These are phyloP conservation scores for Angomonas ambiguus DNA, from an alignment of 208 protist species.

Conservation along the genomic window DNA sequence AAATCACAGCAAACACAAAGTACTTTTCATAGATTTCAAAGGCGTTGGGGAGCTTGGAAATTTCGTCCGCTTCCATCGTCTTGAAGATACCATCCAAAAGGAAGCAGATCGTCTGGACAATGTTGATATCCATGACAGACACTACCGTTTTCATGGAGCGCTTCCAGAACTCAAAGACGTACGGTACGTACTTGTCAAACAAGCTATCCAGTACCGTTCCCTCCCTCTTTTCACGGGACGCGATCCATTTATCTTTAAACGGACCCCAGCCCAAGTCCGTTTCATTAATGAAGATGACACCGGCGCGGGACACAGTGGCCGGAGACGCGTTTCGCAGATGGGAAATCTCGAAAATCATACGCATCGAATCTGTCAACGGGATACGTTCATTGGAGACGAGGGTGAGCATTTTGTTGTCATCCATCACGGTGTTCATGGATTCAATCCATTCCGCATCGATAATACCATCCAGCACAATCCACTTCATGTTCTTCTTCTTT, in stretches of 20 bases:
- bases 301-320: slow-evolving; percentile 97
- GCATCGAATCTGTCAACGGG: slow-evolving; percentile 96
- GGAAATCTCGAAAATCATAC: slow-evolving; percentile 98
- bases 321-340: slow-evolving; percentile 97
- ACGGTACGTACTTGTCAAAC: slow-evolving; percentile 96
- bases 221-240: slow-evolving; percentile 86
- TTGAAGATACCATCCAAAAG: slow-evolving; percentile 94
- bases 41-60: slow-evolving; percentile 75
- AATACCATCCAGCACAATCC: slow-evolving; percentile 98
- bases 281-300: slow-evolving; percentile 98
- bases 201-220: slow-evolving; percentile 93
- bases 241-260: slow-evolving; percentile 96
- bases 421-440: slow-evolving; percentile 99
- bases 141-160: slow-evolving; percentile 86
- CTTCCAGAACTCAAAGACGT: slow-evolving; percentile 93
- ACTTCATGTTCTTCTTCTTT: slow-evolving; percentile 94
- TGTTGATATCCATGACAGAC: slow-evolving; percentile 92
- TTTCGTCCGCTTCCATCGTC: slow-evolving; percentile 78
- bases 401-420: slow-evolving; percentile 99
- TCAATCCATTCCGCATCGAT: slow-evolving; percentile 99
- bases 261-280: slow-evolving; percentile 96
- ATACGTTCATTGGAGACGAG: slow-evolving; percentile 98
- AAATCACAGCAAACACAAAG: slow-evolving; percentile 97
- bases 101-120: slow-evolving; percentile 96
- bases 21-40: slow-evolving; percentile 96